A percentile compares a stretch with the other conserved stretches of the same genome.
phyloP scores from a whole-genome alignment of 257 asterid genomes.

The Solanum virginianum region DNA sequence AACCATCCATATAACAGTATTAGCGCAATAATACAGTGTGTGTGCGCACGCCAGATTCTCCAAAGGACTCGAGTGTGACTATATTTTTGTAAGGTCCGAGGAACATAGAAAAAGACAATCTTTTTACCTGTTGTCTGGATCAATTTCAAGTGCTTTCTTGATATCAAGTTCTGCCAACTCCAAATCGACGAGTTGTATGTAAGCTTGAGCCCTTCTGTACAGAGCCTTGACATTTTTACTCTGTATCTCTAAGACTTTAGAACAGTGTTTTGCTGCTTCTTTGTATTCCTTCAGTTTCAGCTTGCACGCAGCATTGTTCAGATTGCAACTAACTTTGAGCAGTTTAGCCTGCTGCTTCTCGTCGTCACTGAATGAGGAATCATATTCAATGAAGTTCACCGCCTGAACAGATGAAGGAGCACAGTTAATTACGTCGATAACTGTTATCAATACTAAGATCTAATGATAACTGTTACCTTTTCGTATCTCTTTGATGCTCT shows the following conservation, averaged over 20 bases:
- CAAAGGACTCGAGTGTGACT: too few species aligned
- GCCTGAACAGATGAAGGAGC: conserved; percentile 18
- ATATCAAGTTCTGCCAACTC: conserved; percentile 50
- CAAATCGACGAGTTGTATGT: conserved; percentile 36
- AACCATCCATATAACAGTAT: not conserved
- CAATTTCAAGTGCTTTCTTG: conserved; percentile 52
- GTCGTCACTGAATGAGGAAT: conserved; percentile 31
- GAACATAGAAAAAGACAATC: not conserved
- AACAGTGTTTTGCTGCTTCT: conserved; percentile 37
- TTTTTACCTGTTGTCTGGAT: conserved; percentile 41
- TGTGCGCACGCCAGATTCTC: not conserved
- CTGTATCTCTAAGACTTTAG: conserved; percentile 37
- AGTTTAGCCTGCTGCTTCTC: conserved; percentile 37
- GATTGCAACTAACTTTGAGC: conserved; percentile 32
- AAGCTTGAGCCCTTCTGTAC: conserved; percentile 57
- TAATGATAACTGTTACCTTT: conserved; percentile 10
- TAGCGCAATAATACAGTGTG: not conserved
- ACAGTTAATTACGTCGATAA: not conserved
- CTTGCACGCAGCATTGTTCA: conserved; percentile 57
- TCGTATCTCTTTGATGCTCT: conserved; percentile 57
- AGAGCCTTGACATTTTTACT: conserved; percentile 42
- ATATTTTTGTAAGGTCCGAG: not conserved
- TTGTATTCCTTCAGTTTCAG: conserved; percentile 45
- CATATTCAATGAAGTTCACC: conserved; percentile 28
- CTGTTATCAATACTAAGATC: not conserved